Evolutionary conservation across 2,329 filamentous ascomycete species (phyloP).

Genomic region (Parastagonospora avenae): DNA sequence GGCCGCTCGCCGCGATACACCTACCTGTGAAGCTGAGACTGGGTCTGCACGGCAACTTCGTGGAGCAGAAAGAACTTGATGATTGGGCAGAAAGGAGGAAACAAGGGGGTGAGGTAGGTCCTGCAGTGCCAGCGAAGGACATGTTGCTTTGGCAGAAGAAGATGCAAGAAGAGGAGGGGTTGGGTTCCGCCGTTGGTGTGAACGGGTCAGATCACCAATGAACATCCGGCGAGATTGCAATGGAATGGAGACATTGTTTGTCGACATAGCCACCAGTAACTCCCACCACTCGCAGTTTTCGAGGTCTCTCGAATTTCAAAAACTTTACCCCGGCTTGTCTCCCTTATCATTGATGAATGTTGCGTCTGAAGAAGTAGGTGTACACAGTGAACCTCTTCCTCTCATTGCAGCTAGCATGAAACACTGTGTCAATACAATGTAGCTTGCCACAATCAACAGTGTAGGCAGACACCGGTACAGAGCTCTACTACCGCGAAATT

Average conservation of each 20-base stretch:
- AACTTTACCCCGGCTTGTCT: neutral
- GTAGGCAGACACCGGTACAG: too few species aligned
- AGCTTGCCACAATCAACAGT: neutral
- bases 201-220: neutral
- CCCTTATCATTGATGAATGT: too few species aligned
- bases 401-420: neutral
- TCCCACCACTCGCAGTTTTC: neutral
- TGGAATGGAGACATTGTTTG: neutral
- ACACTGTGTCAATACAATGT: neutral
- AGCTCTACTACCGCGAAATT: too few species aligned
- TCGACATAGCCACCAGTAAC: neutral
- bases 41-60: constrained; percentile 41
- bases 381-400: neutral
- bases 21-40: constrained; percentile 45
- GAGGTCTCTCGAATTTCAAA: neutral
- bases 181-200: constrained; percentile 10
- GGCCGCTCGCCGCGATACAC: constrained; percentile 49
- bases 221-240: too few species aligned
- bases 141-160: constrained; percentile 38
- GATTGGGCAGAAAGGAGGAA: constrained; percentile 37
- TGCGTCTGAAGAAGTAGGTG: neutral
- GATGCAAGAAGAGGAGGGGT: constrained; percentile 21
- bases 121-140: constrained; percentile 24
- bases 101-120: constrained; percentile 32
- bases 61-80: constrained; percentile 37